Evolutionary conservation across 306 rosid species (phyloP).

Genomic region (Begonia loranthoides): DNA sequence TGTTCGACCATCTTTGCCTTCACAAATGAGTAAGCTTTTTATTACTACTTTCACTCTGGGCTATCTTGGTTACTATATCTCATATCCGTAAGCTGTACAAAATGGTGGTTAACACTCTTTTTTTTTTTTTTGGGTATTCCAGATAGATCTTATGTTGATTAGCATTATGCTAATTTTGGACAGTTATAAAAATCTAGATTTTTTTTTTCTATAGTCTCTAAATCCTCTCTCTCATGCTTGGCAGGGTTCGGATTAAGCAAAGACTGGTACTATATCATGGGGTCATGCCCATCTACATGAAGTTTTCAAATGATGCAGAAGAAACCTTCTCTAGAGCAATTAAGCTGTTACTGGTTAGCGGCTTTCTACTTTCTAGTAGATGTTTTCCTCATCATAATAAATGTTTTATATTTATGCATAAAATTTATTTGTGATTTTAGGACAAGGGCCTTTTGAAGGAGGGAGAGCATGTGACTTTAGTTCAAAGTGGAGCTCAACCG

Average conservation of each 20-base stretch:
- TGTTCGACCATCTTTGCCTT: conserved; percentile 87
- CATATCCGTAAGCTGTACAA: no score
- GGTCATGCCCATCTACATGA: conserved; percentile 71
- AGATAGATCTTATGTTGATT: no score
- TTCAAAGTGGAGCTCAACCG: conserved; percentile 94
- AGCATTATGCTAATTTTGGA: no score
- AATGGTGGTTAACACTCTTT: no score
- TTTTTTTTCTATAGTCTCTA: no score
- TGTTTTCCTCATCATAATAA: not conserved
- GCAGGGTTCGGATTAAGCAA: conserved; percentile 74
- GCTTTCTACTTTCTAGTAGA: conserved; percentile 1
- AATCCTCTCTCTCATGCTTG: conserved; percentile 3
- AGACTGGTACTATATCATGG: conserved; percentile 70
- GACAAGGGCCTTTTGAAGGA: conserved; percentile 47
- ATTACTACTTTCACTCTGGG: no score
- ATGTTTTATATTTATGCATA: conserved; percentile 5
- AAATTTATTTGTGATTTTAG: conserved; percentile 24
- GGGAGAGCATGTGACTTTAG: conserved; percentile 70
- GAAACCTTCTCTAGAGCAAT: conserved; percentile 86
- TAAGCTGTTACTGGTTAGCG: conserved; percentile 58
- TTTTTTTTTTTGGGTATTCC: no score
- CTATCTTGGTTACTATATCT: no score
- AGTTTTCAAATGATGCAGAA: conserved; percentile 71
- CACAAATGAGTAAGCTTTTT: conserved; percentile 76
- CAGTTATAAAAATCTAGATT: no score